These are phyloP conservation scores for Pachysandra terminalis DNA, from an alignment of 164 flowering plant species.

Conservation along the genomic window DNA sequence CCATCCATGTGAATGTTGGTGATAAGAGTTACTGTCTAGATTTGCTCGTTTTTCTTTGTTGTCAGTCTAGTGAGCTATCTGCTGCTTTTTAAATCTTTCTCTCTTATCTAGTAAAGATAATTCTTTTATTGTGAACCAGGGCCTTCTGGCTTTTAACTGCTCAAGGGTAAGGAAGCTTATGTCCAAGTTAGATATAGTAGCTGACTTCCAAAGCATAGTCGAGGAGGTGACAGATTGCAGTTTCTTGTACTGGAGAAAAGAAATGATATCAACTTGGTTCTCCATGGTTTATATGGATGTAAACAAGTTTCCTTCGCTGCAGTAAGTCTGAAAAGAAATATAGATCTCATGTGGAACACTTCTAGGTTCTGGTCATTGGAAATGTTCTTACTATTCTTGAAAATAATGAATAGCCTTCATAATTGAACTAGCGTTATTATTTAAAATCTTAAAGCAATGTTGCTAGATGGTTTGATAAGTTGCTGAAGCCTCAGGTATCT, in stretches of 20 bases:
- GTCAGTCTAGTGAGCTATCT: background rate
- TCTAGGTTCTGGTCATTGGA: background rate
- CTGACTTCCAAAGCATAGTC: constrained; percentile 20
- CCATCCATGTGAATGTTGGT: too few relatives aligned
- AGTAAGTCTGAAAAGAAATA: constrained; percentile 20
- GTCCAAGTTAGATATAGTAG: constrained; percentile 17
- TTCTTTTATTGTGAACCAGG: constrained; percentile 14
- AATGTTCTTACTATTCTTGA: background rate
- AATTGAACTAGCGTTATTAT: background rate
- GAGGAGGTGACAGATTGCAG: constrained; percentile 26
- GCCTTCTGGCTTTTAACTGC: constrained; percentile 16
- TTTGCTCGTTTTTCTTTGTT: background rate
- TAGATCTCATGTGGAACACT: background rate
- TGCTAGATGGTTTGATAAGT: constrained; percentile 6
- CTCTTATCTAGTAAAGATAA: background rate
- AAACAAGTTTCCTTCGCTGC: constrained; percentile 28
- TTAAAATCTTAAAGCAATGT: background rate
- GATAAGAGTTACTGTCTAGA: background rate
- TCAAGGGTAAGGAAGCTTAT: constrained; percentile 20
- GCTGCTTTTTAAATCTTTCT: background rate
- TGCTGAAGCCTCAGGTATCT: constrained; percentile 22
- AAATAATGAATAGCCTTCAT: background rate
- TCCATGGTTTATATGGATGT: constrained; percentile 28
- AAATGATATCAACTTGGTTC: constrained; percentile 25
- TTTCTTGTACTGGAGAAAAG: constrained; percentile 32